Conservation (phyloP, 2,329 filamentous ascomycete genomes). For the Huntiella abstrusa region DNA sequence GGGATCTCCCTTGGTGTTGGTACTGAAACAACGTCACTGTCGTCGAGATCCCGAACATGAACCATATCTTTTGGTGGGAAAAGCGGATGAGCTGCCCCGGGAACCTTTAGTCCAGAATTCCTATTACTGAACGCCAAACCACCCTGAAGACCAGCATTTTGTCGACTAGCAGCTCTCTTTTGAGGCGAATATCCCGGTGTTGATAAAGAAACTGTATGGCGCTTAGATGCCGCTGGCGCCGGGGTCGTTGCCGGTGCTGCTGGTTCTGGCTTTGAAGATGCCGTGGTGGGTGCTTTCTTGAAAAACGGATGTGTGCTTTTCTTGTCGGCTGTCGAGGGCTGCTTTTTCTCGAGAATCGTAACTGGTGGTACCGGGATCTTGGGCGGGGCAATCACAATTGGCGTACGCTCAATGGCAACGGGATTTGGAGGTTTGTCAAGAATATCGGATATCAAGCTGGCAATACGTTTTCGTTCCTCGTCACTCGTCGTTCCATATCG, state of each 20-base stretch:
- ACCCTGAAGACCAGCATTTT: background rate
- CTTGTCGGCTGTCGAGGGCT: slow-evolving; percentile 14
- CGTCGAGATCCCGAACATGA: slow-evolving; percentile 37
- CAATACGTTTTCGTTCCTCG: slow-evolving; percentile 28
- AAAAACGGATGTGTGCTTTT: slow-evolving; percentile 27
- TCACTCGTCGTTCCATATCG: slow-evolving; percentile 35
- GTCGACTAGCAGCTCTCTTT: slow-evolving; percentile 14
- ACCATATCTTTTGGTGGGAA: slow-evolving; percentile 50
- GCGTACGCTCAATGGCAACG: background rate
- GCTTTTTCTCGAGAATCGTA: background rate
- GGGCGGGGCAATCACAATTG: slow-evolving; percentile 11
- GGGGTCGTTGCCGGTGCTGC: background rate
- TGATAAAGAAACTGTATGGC: slow-evolving; percentile 28
- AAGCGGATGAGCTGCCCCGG: slow-evolving; percentile 45
- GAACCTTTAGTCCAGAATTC: slow-evolving; percentile 35
- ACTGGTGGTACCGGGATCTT: slow-evolving; percentile 9
- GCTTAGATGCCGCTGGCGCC: slow-evolving; percentile 12
- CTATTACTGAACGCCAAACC: slow-evolving; percentile 24
- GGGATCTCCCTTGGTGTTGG: background rate
- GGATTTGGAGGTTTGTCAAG: background rate
- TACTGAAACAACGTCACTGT: background rate
- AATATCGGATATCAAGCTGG: slow-evolving; percentile 30
- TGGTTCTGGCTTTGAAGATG: background rate
- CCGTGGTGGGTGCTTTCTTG: slow-evolving; percentile 14
- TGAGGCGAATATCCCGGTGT: slow-evolving; percentile 34